Evolutionary conservation across 1,284 basidiomycete genomes (phyloP).

Genomic region (Moesziomyces parantarcticus): DNA sequence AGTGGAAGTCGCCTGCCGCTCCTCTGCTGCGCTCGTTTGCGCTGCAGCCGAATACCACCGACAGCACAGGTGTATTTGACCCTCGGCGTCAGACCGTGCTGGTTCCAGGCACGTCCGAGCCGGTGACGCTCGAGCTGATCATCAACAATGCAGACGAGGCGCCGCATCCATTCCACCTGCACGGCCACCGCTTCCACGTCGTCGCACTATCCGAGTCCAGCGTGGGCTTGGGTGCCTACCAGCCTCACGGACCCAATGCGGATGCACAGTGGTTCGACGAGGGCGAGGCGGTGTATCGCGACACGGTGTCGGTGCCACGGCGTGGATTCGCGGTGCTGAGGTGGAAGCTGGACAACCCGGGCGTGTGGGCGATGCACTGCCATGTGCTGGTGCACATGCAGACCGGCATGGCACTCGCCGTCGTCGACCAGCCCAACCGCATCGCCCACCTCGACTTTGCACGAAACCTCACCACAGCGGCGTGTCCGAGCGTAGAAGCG

Average conservation of each 20-base stretch:
- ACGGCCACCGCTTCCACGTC: slow-evolving; percentile 69
- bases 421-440: slow-evolving; percentile 24
- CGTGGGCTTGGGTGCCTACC: no score
- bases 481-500: no score
- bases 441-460: background rate
- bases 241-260: no score
- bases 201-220: slow-evolving; percentile 62
- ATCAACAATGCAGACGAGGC: slow-evolving; percentile 68
- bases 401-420: slow-evolving; percentile 43
- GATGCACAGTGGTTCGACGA: no score
- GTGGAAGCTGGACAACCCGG: slow-evolving; percentile 43
- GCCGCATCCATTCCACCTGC: slow-evolving; percentile 70
- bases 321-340: slow-evolving; percentile 35
- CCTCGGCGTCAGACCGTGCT: no score
- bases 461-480: slow-evolving; percentile 1
- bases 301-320: slow-evolving; percentile 40
- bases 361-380: slow-evolving; percentile 48
- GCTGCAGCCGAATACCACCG: slow-evolving; percentile 7
- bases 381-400: slow-evolving; percentile 46
- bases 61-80: no score
- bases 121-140: slow-evolving; percentile 56
- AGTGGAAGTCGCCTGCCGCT: slow-evolving; percentile 25
- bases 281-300: slow-evolving; percentile 16
- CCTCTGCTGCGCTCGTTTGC: slow-evolving; percentile 15
- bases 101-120: no score